Evolutionary conservation across 2,329 filamentous ascomycete species (phyloP).

Genomic region (Fusarium begoniae): DNA sequence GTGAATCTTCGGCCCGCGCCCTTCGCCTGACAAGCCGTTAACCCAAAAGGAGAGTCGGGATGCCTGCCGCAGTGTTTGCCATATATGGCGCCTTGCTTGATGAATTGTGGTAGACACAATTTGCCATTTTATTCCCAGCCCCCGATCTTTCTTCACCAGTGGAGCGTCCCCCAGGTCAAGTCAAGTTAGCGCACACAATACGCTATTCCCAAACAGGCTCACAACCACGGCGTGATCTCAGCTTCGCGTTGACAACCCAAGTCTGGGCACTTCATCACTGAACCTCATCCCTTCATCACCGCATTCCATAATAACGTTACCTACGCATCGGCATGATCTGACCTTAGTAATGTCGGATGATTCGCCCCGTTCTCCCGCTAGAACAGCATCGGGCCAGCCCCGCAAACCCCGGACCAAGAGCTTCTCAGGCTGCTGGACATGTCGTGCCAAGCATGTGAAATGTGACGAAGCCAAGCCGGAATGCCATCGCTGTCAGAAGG

Average conservation of each 20-base stretch:
- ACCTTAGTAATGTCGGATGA: slow-evolving; percentile 18
- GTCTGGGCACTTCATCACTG: background rate
- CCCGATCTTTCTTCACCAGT: background rate
- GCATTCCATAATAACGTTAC: background rate
- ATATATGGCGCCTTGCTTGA: background rate
- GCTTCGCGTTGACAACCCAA: background rate
- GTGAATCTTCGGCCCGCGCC: background rate
- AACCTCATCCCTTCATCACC: background rate
- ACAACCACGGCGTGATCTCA: background rate
- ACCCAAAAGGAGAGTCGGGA: background rate
- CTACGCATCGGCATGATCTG: background rate
- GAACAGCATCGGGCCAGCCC: slow-evolving; percentile 20
- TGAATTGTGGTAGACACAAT: background rate
- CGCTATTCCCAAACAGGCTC: background rate
- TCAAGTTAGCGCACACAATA: background rate
- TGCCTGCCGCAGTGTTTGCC: too few species aligned
- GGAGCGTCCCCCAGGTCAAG: too few species aligned
- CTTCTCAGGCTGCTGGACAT: slow-evolving; percentile 42
- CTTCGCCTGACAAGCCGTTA: background rate
- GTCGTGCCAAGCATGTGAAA: slow-evolving; percentile 40
- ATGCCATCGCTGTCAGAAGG: slow-evolving; percentile 34
- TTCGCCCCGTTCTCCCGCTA: background rate
- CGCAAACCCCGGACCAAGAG: slow-evolving; percentile 40
- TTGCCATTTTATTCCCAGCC: background rate
- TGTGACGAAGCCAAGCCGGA: slow-evolving; percentile 34